Evolutionary conservation across 345 rosid species (phyloP).

Genomic region (Populus simonii): DNA sequence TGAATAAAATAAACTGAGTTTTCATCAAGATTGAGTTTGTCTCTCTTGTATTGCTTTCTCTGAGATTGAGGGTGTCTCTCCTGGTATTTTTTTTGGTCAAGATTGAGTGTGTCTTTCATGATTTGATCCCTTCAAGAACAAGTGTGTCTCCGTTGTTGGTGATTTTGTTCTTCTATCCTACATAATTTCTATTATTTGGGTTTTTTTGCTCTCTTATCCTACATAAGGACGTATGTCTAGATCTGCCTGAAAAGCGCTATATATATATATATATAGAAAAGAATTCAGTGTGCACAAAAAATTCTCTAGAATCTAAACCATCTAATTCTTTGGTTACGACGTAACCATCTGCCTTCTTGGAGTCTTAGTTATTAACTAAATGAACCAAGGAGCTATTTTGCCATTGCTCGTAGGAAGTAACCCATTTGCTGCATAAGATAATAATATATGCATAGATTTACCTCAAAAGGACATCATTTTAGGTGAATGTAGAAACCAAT

Average conservation of each 20-base stretch:
- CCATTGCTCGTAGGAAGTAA: not conserved
- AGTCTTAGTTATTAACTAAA: not conserved
- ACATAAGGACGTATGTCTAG: not conserved
- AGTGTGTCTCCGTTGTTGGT: no score
- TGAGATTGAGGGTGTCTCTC: no score
- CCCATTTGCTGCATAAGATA: not conserved
- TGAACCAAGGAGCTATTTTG: not conserved
- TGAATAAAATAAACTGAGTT: no score
- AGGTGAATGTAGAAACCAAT: not conserved
- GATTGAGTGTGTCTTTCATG: no score
- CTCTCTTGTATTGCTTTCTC: no score
- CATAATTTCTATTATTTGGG: no score
- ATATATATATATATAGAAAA: not conserved
- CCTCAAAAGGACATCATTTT: not conserved
- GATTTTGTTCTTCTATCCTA: no score
- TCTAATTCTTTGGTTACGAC: not conserved
- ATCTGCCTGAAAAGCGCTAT: not conserved
- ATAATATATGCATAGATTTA: not conserved
- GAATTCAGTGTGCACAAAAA: not conserved
- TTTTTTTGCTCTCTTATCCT: no score
- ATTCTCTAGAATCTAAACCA: not conserved
- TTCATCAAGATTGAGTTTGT: no score
- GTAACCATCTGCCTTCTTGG: not conserved
- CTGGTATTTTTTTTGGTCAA: no score
- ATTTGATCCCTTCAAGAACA: no score